Percentiles rank a stretch among this genome's conserved stretches.
Evolutionary conservation across 164 flowering plant species (phyloP).

Genomic region (Hamamelis virginiana): DNA sequence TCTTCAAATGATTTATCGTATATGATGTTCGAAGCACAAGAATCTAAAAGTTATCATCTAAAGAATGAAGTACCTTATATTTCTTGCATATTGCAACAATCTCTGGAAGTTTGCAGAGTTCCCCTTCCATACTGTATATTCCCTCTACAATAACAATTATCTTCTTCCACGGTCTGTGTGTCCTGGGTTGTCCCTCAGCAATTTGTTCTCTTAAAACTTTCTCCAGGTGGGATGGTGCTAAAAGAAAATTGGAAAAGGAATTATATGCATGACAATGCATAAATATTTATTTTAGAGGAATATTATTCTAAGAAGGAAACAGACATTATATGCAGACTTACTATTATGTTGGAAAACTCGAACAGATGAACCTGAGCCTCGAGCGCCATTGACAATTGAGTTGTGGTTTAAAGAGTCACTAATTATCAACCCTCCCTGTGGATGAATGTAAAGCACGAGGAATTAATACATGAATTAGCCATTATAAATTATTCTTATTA

Average conservation of each 20-base stretch:
- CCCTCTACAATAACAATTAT: slow-evolving; percentile 95
- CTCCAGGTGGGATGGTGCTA: slow-evolving; percentile 92
- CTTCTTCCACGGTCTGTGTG: slow-evolving; percentile 99
- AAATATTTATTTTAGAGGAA: neutral
- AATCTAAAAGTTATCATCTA: slow-evolving; percentile 7
- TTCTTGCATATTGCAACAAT: slow-evolving; percentile 78
- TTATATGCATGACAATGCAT: neutral
- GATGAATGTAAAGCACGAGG: slow-evolving; percentile 7
- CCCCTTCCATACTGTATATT: slow-evolving; percentile 99
- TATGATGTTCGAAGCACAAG: neutral
- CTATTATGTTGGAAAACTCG: slow-evolving; percentile 95
- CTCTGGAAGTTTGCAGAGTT: slow-evolving; percentile 95
- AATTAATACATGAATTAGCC: neutral
- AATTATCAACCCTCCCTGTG: slow-evolving; percentile 87
- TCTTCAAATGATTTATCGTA: neutral
- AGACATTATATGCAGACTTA: slow-evolving; percentile 30
- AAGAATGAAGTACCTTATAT: slow-evolving; percentile 58
- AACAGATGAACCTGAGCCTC: slow-evolving; percentile 91
- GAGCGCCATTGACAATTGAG: slow-evolving; percentile 98
- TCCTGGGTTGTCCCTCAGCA: slow-evolving; percentile 88
- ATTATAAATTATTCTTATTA: neutral
- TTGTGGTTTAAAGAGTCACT: slow-evolving; percentile 96
- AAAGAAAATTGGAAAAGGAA: neutral
- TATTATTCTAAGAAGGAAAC: neutral
- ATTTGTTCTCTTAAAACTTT: slow-evolving; percentile 75